A percentile compares a stretch with the other conserved stretches of the same genome.
phyloP scores from a whole-genome alignment of 176 grass and related monocot species.

The Paspalum vaginatum region DNA sequence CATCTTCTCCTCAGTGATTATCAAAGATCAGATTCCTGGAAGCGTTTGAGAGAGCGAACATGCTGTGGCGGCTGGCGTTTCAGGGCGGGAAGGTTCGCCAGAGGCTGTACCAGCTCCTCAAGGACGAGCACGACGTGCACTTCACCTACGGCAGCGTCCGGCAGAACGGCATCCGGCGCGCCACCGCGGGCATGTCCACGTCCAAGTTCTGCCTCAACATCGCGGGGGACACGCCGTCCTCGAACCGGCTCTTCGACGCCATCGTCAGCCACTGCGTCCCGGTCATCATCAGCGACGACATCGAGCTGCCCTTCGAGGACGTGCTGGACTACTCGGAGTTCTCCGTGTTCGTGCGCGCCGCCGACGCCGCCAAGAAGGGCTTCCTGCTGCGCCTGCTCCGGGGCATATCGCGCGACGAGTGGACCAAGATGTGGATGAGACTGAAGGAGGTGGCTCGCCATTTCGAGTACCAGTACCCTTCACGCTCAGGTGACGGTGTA shows the following conservation, averaged over 20 bases:
- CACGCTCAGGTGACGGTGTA: constrained; percentile 57
- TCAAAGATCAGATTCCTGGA: not conserved
- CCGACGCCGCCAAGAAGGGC: constrained; percentile 49
- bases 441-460: constrained; percentile 68
- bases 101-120: constrained; percentile 66
- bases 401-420: constrained; percentile 41
- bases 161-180: constrained; percentile 68
- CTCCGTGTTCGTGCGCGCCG: constrained; percentile 75
- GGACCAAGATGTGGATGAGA: constrained; percentile 64
- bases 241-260: constrained; percentile 89
- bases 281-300: constrained; percentile 76
- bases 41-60: not conserved
- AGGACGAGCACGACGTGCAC: constrained; percentile 67
- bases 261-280: constrained; percentile 83
- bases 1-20: no score
- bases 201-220: constrained; percentile 90
- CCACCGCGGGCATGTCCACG: constrained; percentile 65
- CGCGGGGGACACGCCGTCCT: constrained; percentile 84
- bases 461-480: constrained; percentile 80
- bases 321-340: constrained; percentile 86
- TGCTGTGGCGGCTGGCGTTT: not conserved
- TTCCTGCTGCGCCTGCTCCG: constrained; percentile 58
- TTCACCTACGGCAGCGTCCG: constrained; percentile 83
- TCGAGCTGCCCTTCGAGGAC: constrained; percentile 89
- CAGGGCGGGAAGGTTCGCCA: constrained; percentile 83